Evolutionary conservation across 1,284 basidiomycete species (phyloP), one percentile per base, ranked within the genome.

Genomic region (Inonotus hispidus): DNA sequence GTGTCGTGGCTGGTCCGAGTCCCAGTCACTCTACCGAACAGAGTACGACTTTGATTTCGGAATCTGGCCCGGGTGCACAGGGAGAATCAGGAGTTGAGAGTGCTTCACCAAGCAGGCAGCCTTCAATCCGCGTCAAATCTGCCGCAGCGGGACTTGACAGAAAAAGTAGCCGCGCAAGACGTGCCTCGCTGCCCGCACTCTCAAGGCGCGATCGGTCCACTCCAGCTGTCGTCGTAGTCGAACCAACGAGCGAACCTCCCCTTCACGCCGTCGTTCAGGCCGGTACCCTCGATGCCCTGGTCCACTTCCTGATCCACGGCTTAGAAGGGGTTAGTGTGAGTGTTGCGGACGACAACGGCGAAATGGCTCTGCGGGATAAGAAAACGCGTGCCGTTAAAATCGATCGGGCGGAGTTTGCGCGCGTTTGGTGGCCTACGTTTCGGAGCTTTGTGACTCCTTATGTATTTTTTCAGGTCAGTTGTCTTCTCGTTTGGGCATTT

Each of bases 261-360:
- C 74, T 92, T 35, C 82, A 88, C 16, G 90, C 90, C 0, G 73
- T 88, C 5, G 86, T 93, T 10, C 83, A 88, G 66, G 87, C 87
- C 5, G 90, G 90, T 2, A 89, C 90, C 0, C 73, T 92, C 6
- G 86, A 88, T 62, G 78, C 81, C 21, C 75, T 93, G 2, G 86
- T 92, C 7, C 82, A 87, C 53, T 79, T 91, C 11, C 78, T 93
- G 14, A 82, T 90, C 0, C 84, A 87, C 68, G 90, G 90, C 1
- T 74, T 93, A n/a, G 83, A 84, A 54, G 86, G 85, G 38, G 82
- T 92, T 1, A 85, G 85, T 0, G 87, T 90, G 0, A 85, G 87
- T 0, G 85, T 90, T 1, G 82, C 89, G 1, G 90, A 93, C 65
- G 90, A 92, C 69, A 91, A 90, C 66, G 90, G 90, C 0, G 88